Evolutionary conservation across 1,284 basidiomycete species (phyloP), one percentile per base, ranked within the genome.

Genomic region (Ganoderma lucidum): DNA sequence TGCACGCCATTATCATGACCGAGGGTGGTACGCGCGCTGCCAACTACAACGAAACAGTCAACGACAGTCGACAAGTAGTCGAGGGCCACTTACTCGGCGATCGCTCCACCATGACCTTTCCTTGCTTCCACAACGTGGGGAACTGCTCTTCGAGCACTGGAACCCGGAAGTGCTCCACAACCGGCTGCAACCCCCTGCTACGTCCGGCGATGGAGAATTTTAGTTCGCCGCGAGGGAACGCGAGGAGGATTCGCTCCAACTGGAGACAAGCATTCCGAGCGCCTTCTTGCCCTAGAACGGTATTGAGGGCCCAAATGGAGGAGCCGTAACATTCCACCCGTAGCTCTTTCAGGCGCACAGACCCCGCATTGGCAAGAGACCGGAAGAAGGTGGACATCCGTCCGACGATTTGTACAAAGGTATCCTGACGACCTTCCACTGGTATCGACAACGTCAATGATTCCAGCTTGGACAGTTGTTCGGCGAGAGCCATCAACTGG

Each of bases 321-420:
- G 55, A 56, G 30, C 55, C 55, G 15, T 56, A 56, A 30, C 55
- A 56, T 19, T 56, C 55, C 55, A 56, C 32, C 32, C 55, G 55
- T 8, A 56, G 14, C 17, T 56, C 30, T 35, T 56, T 30, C 55
- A 56, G 30, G 4, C 30, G 55, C 30, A 56, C 28, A 10, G 48
- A 51, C 23, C 23, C 12, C 15, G 19, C 17, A 9, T 15, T 3
- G 17, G 55, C 15, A 5, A 56, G 30, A n/a, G 15, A 17, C 17
- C 32, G 28, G 55, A 56, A 35, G 55, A 56, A 35, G 15, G 55
- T n/a, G 32, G 55, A 30, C 17, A 56, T 56, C 6, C 30, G 30
- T 35, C 55, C 28, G 15, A 56, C 17, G 23, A 35, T 17, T 30
- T 35, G 55, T 17, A 56, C 5, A 8, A 56, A 56, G 32, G 14